A percentile compares a stretch with the other conserved stretches of the same genome.
phyloP scores from a whole-genome alignment of 108 stramenopile genomes.

The Cyclotella atomus region DNA sequence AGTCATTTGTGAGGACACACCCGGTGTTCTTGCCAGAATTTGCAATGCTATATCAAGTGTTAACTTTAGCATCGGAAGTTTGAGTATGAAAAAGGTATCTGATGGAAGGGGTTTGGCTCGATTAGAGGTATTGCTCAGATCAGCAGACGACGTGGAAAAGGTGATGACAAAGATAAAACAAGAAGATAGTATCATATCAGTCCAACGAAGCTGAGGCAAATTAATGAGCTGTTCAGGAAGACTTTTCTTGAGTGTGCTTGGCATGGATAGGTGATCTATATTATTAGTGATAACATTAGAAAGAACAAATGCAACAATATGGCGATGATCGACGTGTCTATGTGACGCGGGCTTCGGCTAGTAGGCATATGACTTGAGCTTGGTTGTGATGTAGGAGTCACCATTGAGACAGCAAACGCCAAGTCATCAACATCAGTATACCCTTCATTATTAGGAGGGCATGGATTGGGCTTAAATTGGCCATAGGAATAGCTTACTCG shows the following conservation, averaged over 20 bases:
- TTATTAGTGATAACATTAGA: not conserved
- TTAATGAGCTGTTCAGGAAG: no score
- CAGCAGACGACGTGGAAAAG: constrained; percentile 25
- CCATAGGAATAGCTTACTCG: constrained; percentile 14
- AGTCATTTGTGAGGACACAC: constrained; percentile 31
- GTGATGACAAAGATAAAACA: constrained; percentile 6
- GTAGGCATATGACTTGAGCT: not conserved
- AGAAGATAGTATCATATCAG: constrained; percentile 4
- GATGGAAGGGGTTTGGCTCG: constrained; percentile 38
- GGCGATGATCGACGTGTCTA: no score
- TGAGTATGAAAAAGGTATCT: constrained; percentile 29
- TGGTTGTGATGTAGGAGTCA: not conserved
- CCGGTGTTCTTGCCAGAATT: constrained; percentile 36
- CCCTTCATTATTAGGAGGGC: not conserved
- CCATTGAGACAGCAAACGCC: constrained; percentile 6
- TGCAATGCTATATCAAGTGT: constrained; percentile 22
- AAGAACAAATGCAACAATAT: not conserved
- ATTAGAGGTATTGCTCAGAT: constrained; percentile 35
- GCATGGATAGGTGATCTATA: no score
- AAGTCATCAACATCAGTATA: constrained; percentile 24
- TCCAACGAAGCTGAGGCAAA: constrained; percentile 13
- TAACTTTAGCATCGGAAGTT: constrained; percentile 31
- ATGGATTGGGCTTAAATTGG: constrained; percentile 9
- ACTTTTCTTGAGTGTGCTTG: no score
- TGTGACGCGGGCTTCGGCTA: no score